Percentiles rank a stretch among this genome's conserved stretches.
These are phyloP conservation scores for Capsicum rhomboideum DNA, from an alignment of 257 asterid species.

Conservation along the genomic window DNA sequence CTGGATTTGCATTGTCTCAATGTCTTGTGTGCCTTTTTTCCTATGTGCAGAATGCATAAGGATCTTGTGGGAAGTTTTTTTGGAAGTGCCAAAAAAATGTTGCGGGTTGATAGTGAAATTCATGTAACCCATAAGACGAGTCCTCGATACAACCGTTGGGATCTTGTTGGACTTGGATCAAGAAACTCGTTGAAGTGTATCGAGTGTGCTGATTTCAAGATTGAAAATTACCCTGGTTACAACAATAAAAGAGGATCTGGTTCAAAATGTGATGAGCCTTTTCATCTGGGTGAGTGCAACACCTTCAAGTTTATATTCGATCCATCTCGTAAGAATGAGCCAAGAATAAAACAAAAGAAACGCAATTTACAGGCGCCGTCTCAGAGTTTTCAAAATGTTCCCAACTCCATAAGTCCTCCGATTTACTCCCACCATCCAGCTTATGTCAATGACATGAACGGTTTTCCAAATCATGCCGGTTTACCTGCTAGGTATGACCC, in stretches of 20 bases:
- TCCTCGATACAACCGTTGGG: slow-evolving; percentile 32
- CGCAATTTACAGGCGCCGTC: neutral
- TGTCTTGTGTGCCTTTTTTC: neutral
- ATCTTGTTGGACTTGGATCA: slow-evolving; percentile 31
- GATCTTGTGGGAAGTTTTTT: slow-evolving; percentile 39
- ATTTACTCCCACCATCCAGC: neutral
- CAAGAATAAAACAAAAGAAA: neutral
- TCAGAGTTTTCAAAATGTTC: neutral
- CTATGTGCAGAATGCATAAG: slow-evolving; percentile 37
- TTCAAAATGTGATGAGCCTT: slow-evolving; percentile 35
- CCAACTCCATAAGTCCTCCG: neutral
- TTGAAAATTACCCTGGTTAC: slow-evolving; percentile 44
- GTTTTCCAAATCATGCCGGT: neutral
- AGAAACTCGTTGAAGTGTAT: slow-evolving; percentile 13
- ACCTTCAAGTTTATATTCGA: slow-evolving; percentile 32
- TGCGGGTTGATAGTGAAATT: slow-evolving; percentile 35
- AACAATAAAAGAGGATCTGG: slow-evolving; percentile 46
- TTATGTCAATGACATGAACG: neutral
- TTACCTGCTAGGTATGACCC: neutral
- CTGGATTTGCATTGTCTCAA: neutral
- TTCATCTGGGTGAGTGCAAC: slow-evolving; percentile 29
- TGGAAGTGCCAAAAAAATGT: slow-evolving; percentile 29
- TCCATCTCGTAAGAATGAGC: neutral
- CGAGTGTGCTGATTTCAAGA: slow-evolving; percentile 26
- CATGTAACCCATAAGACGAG: slow-evolving; percentile 46